Evolutionary conservation across 2,329 filamentous ascomycete species (phyloP).

Genomic region (Raffaelea arxii): DNA sequence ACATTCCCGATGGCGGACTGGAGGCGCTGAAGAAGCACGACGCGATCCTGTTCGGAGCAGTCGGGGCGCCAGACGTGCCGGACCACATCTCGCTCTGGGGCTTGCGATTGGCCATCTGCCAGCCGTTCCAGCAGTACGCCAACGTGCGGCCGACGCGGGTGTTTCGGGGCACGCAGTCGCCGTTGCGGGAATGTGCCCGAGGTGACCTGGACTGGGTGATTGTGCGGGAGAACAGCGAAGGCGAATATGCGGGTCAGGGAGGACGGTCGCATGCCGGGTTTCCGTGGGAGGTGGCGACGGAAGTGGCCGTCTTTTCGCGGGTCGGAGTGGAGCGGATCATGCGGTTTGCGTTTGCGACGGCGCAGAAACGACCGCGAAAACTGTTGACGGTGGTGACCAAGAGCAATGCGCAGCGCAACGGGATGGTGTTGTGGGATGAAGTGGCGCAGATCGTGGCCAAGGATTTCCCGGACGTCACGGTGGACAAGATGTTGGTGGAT

Average conservation of each 20-base stretch:
- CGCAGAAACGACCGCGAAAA: constrained; percentile 40
- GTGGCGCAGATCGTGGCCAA: constrained; percentile 42
- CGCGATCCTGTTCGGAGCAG: constrained; percentile 22
- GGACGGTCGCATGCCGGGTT: constrained; percentile 47
- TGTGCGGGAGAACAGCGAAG: constrained; percentile 56
- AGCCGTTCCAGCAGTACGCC: constrained; percentile 55
- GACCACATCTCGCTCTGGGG: constrained; percentile 59
- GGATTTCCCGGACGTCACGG: constrained; percentile 49
- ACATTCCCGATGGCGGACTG: constrained; percentile 51
- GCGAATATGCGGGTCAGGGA: constrained; percentile 55
- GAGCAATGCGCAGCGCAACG: constrained; percentile 55
- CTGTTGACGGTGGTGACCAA: constrained; percentile 55
- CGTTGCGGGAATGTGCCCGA: constrained; percentile 35
- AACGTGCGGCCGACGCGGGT: constrained; percentile 54
- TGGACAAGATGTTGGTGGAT: constrained; percentile 57
- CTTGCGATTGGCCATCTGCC: constrained; percentile 53
- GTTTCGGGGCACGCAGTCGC: constrained; percentile 47
- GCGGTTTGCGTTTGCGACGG: constrained; percentile 53
- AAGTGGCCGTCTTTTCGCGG: constrained; percentile 53
- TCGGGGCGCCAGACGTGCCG: constrained; percentile 40
- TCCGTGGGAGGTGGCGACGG: constrained; percentile 50
- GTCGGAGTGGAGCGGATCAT: constrained; percentile 50
- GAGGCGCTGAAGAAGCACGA: constrained; percentile 33
- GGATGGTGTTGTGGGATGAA: constrained; percentile 60
- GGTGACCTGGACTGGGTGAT: constrained; percentile 57